A percentile compares a stretch with the other conserved stretches of the same genome.
Conservation (phyloP, 2,329 filamentous ascomycete genomes). For the Zasmidium angulare region DNA sequence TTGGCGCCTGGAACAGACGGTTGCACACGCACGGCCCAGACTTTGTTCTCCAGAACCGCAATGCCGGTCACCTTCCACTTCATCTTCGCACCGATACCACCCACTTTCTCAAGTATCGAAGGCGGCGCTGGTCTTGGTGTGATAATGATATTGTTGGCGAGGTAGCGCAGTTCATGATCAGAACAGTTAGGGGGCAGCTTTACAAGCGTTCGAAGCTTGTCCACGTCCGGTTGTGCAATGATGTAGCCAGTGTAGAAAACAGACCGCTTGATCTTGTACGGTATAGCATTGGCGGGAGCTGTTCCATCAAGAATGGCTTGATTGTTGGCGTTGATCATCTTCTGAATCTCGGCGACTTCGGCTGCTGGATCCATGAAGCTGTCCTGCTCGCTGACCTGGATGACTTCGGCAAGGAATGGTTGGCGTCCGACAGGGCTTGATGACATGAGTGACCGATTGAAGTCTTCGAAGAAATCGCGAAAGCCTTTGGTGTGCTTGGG, state of each 20-base stretch:
- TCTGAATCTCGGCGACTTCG: constrained; percentile 82
- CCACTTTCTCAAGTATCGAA: constrained; percentile 76
- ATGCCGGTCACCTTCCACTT: constrained; percentile 80
- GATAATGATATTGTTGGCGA: constrained; percentile 91
- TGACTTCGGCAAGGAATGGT: constrained; percentile 73
- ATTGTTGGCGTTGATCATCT: constrained; percentile 88
- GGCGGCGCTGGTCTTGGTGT: constrained; percentile 72
- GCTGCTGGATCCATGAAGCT: constrained; percentile 72
- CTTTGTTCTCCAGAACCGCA: constrained; percentile 71
- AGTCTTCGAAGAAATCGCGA: constrained; percentile 75
- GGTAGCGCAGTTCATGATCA: constrained; percentile 71
- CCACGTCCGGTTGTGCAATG: constrained; percentile 69
- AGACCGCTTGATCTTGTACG: constrained; percentile 75
- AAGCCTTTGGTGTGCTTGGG: constrained; percentile 73
- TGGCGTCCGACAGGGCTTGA: constrained; percentile 44
- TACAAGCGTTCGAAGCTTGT: constrained; percentile 70
- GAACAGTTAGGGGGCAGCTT: constrained; percentile 61
- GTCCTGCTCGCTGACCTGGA: constrained; percentile 78
- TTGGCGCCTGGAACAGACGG: constrained; percentile 67
- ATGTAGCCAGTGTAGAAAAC: constrained; percentile 93
- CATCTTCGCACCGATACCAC: constrained; percentile 80
- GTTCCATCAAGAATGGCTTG: constrained; percentile 50
- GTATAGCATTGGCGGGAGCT: constrained; percentile 47
- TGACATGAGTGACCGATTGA: constrained; percentile 64
- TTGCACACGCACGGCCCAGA: constrained; percentile 82